phyloP scores from a whole-genome alignment of 1,139 yeast species.

The Saccharomycopsis hybrid region DNA sequence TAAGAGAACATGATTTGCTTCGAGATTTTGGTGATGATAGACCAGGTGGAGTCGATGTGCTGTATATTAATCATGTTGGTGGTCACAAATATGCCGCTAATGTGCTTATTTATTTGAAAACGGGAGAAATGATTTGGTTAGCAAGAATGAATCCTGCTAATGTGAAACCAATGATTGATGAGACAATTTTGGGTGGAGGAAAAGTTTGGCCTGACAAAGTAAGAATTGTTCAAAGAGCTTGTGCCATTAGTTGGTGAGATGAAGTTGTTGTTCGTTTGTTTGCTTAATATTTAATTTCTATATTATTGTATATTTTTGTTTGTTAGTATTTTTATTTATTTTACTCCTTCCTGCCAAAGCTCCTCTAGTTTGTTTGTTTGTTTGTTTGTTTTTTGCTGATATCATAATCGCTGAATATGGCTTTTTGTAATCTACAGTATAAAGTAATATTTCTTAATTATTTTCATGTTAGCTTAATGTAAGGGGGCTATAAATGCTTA shows the following conservation, averaged over 20 bases:
- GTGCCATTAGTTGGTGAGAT: slow-evolving; percentile 47
- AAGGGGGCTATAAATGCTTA: too few species aligned
- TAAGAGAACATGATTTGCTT: slow-evolving; percentile 61
- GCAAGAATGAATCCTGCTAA: slow-evolving; percentile 80
- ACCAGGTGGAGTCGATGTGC: slow-evolving; percentile 66
- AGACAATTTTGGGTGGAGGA: slow-evolving; percentile 58
- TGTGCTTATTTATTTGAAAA: slow-evolving; percentile 62
- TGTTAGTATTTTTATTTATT: too few species aligned
- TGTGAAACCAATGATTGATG: slow-evolving; percentile 66
- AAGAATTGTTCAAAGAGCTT: slow-evolving; percentile 53
- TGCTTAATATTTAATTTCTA: too few species aligned
- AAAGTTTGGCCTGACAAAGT: slow-evolving; percentile 67
- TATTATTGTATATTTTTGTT: too few species aligned
- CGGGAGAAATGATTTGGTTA: slow-evolving; percentile 81
- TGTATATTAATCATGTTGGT: slow-evolving; percentile 80
- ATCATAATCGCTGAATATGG: too few species aligned
- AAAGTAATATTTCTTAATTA: too few species aligned
- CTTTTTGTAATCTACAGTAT: too few species aligned
- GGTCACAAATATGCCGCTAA: slow-evolving; percentile 95
- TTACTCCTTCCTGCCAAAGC: too few species aligned
- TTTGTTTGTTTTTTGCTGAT: too few species aligned
- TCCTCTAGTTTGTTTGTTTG: too few species aligned
- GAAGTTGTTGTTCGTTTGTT: too few species aligned
- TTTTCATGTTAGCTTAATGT: too few species aligned
- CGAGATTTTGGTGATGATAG: slow-evolving; percentile 71